Percentiles rank a stretch among this genome's conserved stretches.
Evolutionary conservation across 202 grass and related monocot species (phyloP).

Genomic region (Panicum hallii): DNA sequence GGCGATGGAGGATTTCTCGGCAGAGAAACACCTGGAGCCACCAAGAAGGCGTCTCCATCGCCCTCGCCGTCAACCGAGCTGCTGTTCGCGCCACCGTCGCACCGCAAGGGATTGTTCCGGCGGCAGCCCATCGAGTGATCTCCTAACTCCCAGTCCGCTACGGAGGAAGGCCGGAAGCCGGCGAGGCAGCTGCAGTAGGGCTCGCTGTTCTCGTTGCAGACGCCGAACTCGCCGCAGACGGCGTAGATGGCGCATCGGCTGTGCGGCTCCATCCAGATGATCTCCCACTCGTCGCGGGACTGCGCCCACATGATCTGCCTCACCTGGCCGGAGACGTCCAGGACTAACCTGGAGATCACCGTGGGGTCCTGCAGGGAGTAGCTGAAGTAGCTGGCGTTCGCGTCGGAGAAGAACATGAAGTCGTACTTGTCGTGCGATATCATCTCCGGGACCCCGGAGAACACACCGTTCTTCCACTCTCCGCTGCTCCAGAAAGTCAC

Average conservation of each 20-base stretch:
- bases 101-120: slow-evolving; percentile 27
- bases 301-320: slow-evolving; percentile 43
- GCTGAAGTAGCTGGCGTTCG: slow-evolving; percentile 45
- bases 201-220: slow-evolving; percentile 42
- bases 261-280: slow-evolving; percentile 52
- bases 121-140: slow-evolving; percentile 43
- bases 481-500: slow-evolving; percentile 41
- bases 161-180: slow-evolving; percentile 33
- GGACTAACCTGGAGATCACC: slow-evolving; percentile 46
- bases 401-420: slow-evolving; percentile 37
- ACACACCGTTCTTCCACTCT: slow-evolving; percentile 36
- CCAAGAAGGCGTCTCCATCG: slow-evolving; percentile 38
- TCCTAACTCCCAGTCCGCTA: background rate
- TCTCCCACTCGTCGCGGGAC: slow-evolving; percentile 25
- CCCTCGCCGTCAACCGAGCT: background rate
- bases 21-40: slow-evolving; percentile 29
- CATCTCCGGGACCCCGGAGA: slow-evolving; percentile 22
- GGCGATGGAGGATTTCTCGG: background rate
- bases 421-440: slow-evolving; percentile 40
- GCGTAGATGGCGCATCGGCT: slow-evolving; percentile 46
- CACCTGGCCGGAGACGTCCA: slow-evolving; percentile 43
- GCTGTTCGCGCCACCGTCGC: background rate
- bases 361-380: slow-evolving; percentile 38
- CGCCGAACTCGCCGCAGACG: slow-evolving; percentile 45
- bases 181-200: slow-evolving; percentile 47